These are phyloP conservation scores for Parasitella parasitica DNA, from an alignment of 371 early-diverging fungal genomes.

Conservation along the genomic window DNA sequence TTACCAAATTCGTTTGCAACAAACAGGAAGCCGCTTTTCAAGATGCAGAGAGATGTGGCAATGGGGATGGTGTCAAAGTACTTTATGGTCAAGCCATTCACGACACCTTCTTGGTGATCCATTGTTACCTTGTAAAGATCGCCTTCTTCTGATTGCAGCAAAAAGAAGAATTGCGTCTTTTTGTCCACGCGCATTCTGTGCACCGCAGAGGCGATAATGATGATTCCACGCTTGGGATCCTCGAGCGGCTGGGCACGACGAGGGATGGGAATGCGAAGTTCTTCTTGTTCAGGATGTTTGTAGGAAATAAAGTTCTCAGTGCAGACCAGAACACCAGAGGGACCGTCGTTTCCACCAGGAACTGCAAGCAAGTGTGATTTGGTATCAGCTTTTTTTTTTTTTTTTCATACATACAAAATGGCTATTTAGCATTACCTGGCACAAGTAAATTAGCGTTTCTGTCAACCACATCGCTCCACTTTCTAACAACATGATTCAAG, in stretches of 20 bases:
- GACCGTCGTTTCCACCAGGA: slow-evolving; percentile 95
- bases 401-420: no score
- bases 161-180: slow-evolving; percentile 85
- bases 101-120: slow-evolving; percentile 72
- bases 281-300: slow-evolving; percentile 71
- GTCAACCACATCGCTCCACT: slow-evolving; percentile 88
- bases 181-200: slow-evolving; percentile 87
- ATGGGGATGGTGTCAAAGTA: slow-evolving; percentile 95
- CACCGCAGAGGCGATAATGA: slow-evolving; percentile 82
- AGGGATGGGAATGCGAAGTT: slow-evolving; percentile 82
- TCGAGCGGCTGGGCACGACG: slow-evolving; percentile 75
- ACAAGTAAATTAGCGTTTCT: slow-evolving; percentile 79
- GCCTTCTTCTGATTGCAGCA: slow-evolving; percentile 92
- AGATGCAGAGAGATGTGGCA: slow-evolving; percentile 76
- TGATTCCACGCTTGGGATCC: slow-evolving; percentile 64
- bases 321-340: slow-evolving; percentile 96
- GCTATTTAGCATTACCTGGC: no score
- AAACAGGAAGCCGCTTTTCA: slow-evolving; percentile 94
- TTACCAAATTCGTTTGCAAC: slow-evolving; percentile 90
- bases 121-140: slow-evolving; percentile 94
- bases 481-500: slow-evolving; percentile 95
- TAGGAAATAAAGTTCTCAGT: slow-evolving; percentile 88
- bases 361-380: slow-evolving; percentile 29
- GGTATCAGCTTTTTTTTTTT: background rate
- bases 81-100: slow-evolving; percentile 73